Evolutionary conservation across 176 grass and related monocot genomes (phyloP).

Genomic region (Alloteropsis semialata): DNA sequence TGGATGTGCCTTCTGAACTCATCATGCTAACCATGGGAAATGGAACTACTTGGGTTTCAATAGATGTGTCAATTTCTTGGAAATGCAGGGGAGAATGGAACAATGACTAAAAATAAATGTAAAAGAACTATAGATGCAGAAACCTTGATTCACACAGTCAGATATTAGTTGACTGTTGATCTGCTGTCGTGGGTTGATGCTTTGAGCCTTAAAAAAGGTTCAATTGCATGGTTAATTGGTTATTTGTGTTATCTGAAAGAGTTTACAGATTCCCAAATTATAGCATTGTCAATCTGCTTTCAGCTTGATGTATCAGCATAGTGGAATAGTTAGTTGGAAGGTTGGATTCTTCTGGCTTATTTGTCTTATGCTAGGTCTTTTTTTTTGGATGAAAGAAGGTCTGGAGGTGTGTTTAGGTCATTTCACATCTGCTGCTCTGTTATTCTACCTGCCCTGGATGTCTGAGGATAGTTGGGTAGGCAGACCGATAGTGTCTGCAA

Average conservation of each 20-base stretch:
- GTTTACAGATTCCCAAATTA: neutral
- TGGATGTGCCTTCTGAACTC: too few species aligned
- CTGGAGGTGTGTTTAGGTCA: neutral
- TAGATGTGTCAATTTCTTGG: neutral
- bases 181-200: too few species aligned
- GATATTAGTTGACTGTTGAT: conserved; percentile 3
- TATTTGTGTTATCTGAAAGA: neutral
- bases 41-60: neutral
- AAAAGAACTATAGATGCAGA: neutral
- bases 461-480: too few species aligned
- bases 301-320: neutral
- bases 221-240: neutral
- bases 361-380: neutral
- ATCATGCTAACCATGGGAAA: neutral
- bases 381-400: neutral
- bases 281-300: neutral
- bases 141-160: neutral
- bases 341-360: neutral
- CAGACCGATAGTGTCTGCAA: neutral
- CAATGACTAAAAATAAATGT: neutral
- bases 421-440: neutral
- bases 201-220: neutral
- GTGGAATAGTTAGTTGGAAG: neutral
- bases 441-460: neutral
- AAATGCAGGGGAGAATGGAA: neutral